phyloP scores from a whole-genome alignment of 2,329 filamentous ascomycete species.

The Didymella pinodella region DNA sequence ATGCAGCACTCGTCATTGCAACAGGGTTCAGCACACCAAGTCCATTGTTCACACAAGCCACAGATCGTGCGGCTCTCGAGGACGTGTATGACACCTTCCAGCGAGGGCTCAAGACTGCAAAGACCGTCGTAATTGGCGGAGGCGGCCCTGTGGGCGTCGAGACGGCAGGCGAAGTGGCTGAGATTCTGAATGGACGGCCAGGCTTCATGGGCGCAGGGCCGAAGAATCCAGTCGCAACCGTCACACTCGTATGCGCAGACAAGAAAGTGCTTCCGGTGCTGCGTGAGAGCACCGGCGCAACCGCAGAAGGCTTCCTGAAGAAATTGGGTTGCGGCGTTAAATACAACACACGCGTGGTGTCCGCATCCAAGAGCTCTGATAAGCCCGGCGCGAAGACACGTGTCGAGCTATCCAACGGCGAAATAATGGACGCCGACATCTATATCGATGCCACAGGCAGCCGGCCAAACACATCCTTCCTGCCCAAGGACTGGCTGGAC shows the following conservation, averaged over 20 bases:
- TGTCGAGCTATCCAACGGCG: constrained; percentile 55
- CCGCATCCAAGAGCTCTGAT: constrained; percentile 35
- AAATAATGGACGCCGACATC: constrained; percentile 59
- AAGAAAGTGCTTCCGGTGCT: constrained; percentile 57
- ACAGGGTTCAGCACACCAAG: constrained; percentile 61
- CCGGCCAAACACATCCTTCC: constrained; percentile 61
- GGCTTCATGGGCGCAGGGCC: constrained; percentile 49
- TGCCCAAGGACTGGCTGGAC: constrained; percentile 60
- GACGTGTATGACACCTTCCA: constrained; percentile 50
- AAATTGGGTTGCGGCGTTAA: constrained; percentile 58
- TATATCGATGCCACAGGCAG: constrained; percentile 64
- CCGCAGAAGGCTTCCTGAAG: constrained; percentile 58
- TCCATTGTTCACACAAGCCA: constrained; percentile 55
- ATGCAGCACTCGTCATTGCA: constrained; percentile 64
- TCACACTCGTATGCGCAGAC: constrained; percentile 57
- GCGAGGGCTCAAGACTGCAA: constrained; percentile 49
- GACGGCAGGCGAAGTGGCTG: constrained; percentile 59
- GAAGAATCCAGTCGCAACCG: constrained; percentile 51
- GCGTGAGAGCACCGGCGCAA: constrained; percentile 52
- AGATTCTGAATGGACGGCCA: constrained; percentile 51
- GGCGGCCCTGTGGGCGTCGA: constrained; percentile 61
- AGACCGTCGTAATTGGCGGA: constrained; percentile 58
- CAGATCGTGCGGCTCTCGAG: constrained; percentile 39
- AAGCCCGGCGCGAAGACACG: constrained; percentile 55
- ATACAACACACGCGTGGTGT: constrained; percentile 50